Conservation (phyloP, 2,329 filamentous ascomycete genomes). For the Ophiostoma pallidulum region DNA sequence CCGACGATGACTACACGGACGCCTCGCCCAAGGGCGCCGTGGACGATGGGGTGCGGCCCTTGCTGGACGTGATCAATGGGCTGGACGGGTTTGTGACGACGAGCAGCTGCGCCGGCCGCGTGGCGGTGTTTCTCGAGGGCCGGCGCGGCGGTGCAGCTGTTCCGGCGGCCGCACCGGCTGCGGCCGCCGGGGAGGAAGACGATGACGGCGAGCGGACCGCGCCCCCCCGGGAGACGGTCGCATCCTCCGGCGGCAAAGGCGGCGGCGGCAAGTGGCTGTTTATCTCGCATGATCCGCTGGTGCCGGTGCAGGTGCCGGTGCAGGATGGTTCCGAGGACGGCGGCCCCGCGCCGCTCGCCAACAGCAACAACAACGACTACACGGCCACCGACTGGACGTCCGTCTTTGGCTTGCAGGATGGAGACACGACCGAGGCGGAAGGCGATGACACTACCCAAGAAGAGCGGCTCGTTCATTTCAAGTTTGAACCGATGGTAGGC, state of each 20-base stretch:
- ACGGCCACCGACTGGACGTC: slow-evolving; percentile 16
- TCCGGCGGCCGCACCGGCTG: slow-evolving; percentile 6
- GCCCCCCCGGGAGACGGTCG: slow-evolving; percentile 26
- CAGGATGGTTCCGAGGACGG: slow-evolving; percentile 20
- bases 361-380: slow-evolving; percentile 5
- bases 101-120: slow-evolving; percentile 81
- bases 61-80: slow-evolving; percentile 71
- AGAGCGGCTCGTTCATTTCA: slow-evolving; percentile 59
- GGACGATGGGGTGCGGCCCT: slow-evolving; percentile 64
- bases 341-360: too few relatives aligned
- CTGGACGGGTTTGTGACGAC: slow-evolving; percentile 75
- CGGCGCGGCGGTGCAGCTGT: slow-evolving; percentile 29
- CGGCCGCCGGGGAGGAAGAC: slow-evolving; percentile 19
- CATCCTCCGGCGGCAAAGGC: slow-evolving; percentile 73
- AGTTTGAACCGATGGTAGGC: slow-evolving; percentile 89
- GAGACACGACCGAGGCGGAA: slow-evolving; percentile 15
- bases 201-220: slow-evolving; percentile 25
- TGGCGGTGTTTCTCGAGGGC: slow-evolving; percentile 84
- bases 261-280: slow-evolving; percentile 77
- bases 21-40: slow-evolving; percentile 82
- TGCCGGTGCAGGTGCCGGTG: too few relatives aligned
- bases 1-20: slow-evolving; percentile 66
- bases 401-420: slow-evolving; percentile 33
- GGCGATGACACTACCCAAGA: neutral
- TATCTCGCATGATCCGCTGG: slow-evolving; percentile 71